A percentile compares a stretch with the other conserved stretches of the same genome.
Conservation (phyloP, 1,284 basidiomycete genomes). For the Irpex lacteus region DNA sequence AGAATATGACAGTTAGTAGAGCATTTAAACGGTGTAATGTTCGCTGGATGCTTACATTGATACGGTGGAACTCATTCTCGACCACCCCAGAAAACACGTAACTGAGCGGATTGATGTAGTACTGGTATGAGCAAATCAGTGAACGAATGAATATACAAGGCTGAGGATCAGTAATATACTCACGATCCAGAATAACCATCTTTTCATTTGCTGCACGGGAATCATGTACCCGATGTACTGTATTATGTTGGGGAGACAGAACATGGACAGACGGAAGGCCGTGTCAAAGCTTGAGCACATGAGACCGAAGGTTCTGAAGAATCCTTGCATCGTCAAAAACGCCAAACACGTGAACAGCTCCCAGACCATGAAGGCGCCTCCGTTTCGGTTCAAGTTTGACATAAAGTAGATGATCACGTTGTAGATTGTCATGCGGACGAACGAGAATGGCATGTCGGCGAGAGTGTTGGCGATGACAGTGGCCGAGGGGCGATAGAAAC, state of each 20-base stretch:
- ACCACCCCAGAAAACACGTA: slow-evolving; percentile 82
- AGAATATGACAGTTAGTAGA: too few species aligned
- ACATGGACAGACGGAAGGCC: slow-evolving; percentile 57
- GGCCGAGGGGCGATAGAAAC: slow-evolving; percentile 80
- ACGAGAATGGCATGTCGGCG: slow-evolving; percentile 75
- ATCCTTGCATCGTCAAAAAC: slow-evolving; percentile 67
- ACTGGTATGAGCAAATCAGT: slow-evolving; percentile 34
- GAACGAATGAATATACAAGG: too few species aligned
- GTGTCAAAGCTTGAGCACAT: slow-evolving; percentile 63
- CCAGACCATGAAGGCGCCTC: slow-evolving; percentile 70
- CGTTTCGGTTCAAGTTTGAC: slow-evolving; percentile 57
- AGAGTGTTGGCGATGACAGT: slow-evolving; percentile 72
- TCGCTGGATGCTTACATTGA: slow-evolving; percentile 38
- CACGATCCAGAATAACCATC: slow-evolving; percentile 88
- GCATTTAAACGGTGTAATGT: too few species aligned
- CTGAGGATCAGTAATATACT: slow-evolving; percentile 21
- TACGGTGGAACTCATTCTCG: slow-evolving; percentile 83
- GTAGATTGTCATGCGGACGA: slow-evolving; percentile 61
- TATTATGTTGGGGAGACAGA: slow-evolving; percentile 66
- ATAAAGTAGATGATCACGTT: slow-evolving; percentile 78
- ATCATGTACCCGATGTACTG: slow-evolving; percentile 73
- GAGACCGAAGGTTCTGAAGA: slow-evolving; percentile 71
- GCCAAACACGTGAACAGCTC: slow-evolving; percentile 63
- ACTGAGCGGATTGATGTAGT: slow-evolving; percentile 72
- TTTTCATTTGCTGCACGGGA: slow-evolving; percentile 74